phyloP scores from a whole-genome alignment of 495 filamentous ascomycete species.

The Penicillium cinerascens region DNA sequence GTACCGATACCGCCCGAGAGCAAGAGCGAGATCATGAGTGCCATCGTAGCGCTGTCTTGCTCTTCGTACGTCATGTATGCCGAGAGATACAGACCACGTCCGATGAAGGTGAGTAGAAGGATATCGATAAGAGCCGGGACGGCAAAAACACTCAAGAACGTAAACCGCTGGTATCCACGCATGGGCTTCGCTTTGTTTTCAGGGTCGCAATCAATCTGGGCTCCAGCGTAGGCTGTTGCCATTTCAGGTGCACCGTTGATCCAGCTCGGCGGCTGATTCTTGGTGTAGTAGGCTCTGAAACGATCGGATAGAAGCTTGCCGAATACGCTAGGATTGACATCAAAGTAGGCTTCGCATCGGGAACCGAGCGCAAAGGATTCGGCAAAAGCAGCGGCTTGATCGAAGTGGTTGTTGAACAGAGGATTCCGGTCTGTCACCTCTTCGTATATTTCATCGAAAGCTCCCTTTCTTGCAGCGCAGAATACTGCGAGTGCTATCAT shows the following conservation, averaged over 20 bases:
- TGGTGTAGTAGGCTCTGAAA: conserved; percentile 47
- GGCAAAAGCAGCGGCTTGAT: conserved; percentile 59
- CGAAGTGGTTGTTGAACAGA: conserved; percentile 51
- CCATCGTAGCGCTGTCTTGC: conserved; percentile 51
- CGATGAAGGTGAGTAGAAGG: conserved; percentile 52
- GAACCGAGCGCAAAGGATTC: conserved; percentile 60
- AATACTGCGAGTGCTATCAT: conserved; percentile 54
- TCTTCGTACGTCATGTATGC: conserved; percentile 49
- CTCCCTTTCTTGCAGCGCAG: conserved; percentile 51
- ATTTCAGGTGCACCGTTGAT: conserved; percentile 48
- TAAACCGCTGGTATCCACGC: conserved; percentile 50
- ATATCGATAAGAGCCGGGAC: conserved; percentile 61
- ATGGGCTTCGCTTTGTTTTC: conserved; percentile 41
- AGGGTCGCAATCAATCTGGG: conserved; percentile 55
- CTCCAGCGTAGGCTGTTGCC: conserved; percentile 51
- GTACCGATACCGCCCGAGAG: conserved; percentile 56
- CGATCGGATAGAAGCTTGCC: conserved; percentile 54
- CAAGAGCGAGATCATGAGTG: conserved; percentile 55
- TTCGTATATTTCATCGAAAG: conserved; percentile 57
- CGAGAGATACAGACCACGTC: conserved; percentile 56
- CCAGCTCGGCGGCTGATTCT: conserved; percentile 50
- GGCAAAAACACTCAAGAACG: conserved; percentile 58
- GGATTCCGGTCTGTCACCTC: conserved; percentile 60
- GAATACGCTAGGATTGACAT: conserved; percentile 50
- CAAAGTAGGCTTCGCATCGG: conserved; percentile 59